phyloP scores from a whole-genome alignment of 306 rosid species.

The Adenanthera pavonina region DNA sequence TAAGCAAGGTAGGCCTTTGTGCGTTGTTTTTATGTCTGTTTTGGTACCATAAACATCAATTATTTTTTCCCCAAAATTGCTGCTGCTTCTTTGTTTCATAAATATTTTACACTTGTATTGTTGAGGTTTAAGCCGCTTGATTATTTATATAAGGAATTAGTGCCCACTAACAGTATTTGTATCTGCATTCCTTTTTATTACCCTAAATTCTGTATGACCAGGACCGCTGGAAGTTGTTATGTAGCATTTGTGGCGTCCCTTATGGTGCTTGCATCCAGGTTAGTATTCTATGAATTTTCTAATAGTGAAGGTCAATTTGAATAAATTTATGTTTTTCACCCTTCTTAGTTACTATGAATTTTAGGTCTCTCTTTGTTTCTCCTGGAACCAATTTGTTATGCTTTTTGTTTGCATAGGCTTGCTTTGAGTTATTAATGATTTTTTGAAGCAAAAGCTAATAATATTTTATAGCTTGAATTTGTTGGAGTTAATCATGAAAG shows the following conservation, averaged over 20 bases:
- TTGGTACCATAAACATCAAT: background rate
- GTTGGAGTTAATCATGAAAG: background rate
- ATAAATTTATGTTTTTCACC: background rate
- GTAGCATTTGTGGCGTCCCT: conserved; percentile 93
- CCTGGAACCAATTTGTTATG: background rate
- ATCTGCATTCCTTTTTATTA: conserved; percentile 27
- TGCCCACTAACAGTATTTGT: conserved; percentile 8
- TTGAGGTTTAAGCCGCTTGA: conserved; percentile 1
- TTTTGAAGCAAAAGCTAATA: background rate
- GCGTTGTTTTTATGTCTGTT: background rate
- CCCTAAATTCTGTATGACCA: conserved; percentile 50
- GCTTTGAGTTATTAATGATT: background rate
- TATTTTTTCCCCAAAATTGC: conserved; percentile 28
- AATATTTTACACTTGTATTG: background rate
- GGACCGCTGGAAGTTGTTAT: conserved; percentile 99
- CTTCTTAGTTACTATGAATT: background rate
- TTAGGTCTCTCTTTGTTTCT: background rate
- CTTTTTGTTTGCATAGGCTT: background rate
- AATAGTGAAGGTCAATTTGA: conserved; percentile 29
- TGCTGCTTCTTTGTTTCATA: conserved; percentile 17
- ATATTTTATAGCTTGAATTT: background rate
- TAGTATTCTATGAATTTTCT: conserved; percentile 48
- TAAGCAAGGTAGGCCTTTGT: conserved; percentile 71
- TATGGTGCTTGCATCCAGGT: conserved; percentile 99
- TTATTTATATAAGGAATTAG: background rate